Evolutionary conservation across 345 rosid species (phyloP).

Genomic region (Arabidopsis suecica): DNA sequence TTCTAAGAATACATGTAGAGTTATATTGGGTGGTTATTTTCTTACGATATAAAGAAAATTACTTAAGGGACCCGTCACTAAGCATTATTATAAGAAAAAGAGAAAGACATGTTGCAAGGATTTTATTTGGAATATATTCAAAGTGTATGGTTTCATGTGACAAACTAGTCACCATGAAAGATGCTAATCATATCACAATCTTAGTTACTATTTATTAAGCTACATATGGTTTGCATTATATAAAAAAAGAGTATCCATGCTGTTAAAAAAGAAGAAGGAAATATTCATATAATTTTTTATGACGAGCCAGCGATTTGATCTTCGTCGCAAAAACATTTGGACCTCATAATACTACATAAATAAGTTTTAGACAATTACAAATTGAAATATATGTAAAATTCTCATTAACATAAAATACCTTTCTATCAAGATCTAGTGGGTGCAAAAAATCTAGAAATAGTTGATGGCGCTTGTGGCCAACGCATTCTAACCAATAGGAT

Average conservation of each 20-base stretch:
- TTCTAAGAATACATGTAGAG: neutral
- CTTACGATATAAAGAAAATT: neutral
- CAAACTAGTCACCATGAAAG: slow-evolving; percentile 5
- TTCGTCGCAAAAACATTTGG: neutral
- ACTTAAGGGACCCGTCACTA: neutral
- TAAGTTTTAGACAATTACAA: neutral
- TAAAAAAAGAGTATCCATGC: neutral
- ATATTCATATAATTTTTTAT: too few relatives aligned
- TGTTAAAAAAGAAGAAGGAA: neutral
- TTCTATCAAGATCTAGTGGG: slow-evolving; percentile 24
- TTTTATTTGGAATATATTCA: slow-evolving; percentile 35
- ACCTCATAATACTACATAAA: neutral
- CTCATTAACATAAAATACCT: neutral
- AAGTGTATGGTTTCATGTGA: slow-evolving; percentile 41
- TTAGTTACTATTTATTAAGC: neutral
- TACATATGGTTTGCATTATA: neutral
- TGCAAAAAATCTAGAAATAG: slow-evolving; percentile 29
- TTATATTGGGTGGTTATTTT: neutral
- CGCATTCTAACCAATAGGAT: slow-evolving; percentile 29
- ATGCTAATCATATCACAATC: slow-evolving; percentile 37
- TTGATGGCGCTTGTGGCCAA: slow-evolving; percentile 29
- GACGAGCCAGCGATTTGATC: slow-evolving; percentile 2
- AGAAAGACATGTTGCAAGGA: slow-evolving; percentile 19
- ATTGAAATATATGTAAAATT: neutral
- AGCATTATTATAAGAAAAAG: slow-evolving; percentile 22